These are phyloP conservation scores for Saccharomycopsis synnaedendra DNA, from an alignment of 805 yeast species.

Conservation along the genomic window DNA sequence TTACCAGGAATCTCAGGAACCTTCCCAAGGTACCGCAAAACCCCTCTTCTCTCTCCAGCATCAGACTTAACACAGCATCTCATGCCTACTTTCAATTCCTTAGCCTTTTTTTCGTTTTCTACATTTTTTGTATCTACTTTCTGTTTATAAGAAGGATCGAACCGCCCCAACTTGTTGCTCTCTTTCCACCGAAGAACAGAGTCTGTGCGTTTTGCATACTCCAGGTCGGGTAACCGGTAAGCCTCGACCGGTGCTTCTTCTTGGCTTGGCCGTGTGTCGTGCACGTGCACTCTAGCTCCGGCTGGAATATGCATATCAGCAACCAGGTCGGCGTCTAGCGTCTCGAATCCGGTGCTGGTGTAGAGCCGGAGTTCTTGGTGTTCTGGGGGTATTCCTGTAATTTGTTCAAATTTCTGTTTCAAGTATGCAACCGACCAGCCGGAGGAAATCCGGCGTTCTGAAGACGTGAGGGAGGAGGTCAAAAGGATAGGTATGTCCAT, in stretches of 20 bases:
- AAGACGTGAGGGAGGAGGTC: slow-evolving; percentile 54
- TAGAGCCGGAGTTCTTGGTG: slow-evolving; percentile 42
- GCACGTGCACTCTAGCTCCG: slow-evolving; percentile 45
- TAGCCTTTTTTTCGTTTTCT: slow-evolving; percentile 22
- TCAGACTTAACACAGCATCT: slow-evolving; percentile 36
- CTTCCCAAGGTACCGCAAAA: slow-evolving; percentile 57
- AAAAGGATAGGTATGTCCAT: slow-evolving; percentile 41
- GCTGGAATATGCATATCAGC: slow-evolving; percentile 19
- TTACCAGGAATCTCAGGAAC: slow-evolving; percentile 42
- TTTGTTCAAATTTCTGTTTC: slow-evolving; percentile 44
- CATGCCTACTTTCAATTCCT: slow-evolving; percentile 34
- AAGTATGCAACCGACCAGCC: slow-evolving; percentile 48
- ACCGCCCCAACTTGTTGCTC: slow-evolving; percentile 57
- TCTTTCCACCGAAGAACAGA: slow-evolving; percentile 74
- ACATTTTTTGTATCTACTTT: slow-evolving; percentile 24
- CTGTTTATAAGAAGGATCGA: slow-evolving; percentile 34
- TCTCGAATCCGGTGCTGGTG: slow-evolving; percentile 20
- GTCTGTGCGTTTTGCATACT: slow-evolving; percentile 46
- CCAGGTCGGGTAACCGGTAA: slow-evolving; percentile 43
- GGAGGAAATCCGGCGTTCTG: slow-evolving; percentile 56
- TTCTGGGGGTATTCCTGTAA: slow-evolving; percentile 63
- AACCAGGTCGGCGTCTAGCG: slow-evolving; percentile 18
- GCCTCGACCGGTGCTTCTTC: slow-evolving; percentile 28
- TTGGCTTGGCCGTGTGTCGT: slow-evolving; percentile 43
- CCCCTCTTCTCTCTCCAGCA: slow-evolving; percentile 48